Conservation (phyloP, 805 yeast species). For the Pichia phayaonensis region DNA sequence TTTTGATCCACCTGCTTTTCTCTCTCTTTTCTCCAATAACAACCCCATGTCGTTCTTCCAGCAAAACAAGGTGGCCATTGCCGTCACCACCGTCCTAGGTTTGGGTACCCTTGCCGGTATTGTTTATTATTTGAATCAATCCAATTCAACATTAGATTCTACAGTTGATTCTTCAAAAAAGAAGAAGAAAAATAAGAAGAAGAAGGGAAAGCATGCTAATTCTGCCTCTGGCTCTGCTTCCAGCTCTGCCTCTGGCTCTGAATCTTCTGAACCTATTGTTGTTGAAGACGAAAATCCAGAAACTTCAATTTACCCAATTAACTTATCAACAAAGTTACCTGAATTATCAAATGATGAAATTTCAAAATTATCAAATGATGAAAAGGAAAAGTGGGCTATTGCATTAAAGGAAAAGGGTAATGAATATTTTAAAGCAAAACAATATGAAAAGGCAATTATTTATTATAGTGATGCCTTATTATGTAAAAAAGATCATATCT, state of each 20-base stretch:
- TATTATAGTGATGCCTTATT: slow-evolving; percentile 73
- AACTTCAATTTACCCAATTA: slow-evolving; percentile 39
- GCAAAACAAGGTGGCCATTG: slow-evolving; percentile 42
- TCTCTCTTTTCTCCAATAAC: not conserved
- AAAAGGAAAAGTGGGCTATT: slow-evolving; percentile 58
- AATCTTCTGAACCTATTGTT: slow-evolving; percentile 11
- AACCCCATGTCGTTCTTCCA: slow-evolving; percentile 30
- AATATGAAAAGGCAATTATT: slow-evolving; percentile 67
- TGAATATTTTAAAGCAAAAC: slow-evolving; percentile 59
- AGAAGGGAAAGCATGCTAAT: slow-evolving; percentile 30
- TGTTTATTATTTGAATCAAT: slow-evolving; percentile 34
- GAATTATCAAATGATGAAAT: slow-evolving; percentile 41
- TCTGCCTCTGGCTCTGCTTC: slow-evolving; percentile 16
- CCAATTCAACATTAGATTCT: slow-evolving; percentile 17
- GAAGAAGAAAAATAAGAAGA: slow-evolving; percentile 34
- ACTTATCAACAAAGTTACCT: slow-evolving; percentile 47
- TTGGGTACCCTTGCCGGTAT: slow-evolving; percentile 42
- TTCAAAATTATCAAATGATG: slow-evolving; percentile 37
- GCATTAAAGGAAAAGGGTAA: slow-evolving; percentile 89
- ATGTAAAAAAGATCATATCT: slow-evolving; percentile 77
- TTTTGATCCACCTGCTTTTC: not conserved
- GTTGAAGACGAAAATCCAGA: slow-evolving; percentile 12
- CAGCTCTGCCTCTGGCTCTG: not conserved
- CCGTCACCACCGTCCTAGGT: slow-evolving; percentile 44
- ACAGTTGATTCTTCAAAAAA: slow-evolving; percentile 21